Evolutionary conservation across 2,329 filamentous ascomycete genomes (phyloP), one percentile per base, ranked within the genome.

Genomic region (Xenoacremonium recifei): DNA sequence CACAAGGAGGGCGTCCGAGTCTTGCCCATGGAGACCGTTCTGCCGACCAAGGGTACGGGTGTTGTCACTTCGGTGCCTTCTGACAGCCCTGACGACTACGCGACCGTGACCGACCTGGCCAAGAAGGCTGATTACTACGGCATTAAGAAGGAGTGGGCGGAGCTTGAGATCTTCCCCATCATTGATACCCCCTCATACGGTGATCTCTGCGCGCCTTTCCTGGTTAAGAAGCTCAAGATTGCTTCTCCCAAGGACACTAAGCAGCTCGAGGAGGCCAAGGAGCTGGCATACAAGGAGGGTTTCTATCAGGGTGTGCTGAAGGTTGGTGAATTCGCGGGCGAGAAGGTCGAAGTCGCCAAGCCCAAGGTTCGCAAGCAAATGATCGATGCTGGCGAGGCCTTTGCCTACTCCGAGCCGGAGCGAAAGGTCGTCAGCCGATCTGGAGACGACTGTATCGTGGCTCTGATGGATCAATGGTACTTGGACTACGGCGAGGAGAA

Each of bases 91-190:
- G 93, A 99, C 62, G 93, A 99, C 63, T 99, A 85, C 65, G 90
- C 90, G 33, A 99, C 90, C 21, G 77, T 92, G 31, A 78, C 80
- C 34, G 93, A 99, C 50, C 78, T 99, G 45, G 81, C 82, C 29
- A 97, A 97, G 77, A 99, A 99, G 75, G 80, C 92, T 1, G 92
- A 95, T 6, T 97, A 89, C 73, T 96, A 99, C 67, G 86, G 87
- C 38, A 97, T 99, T 63, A 79, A 96, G 72, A 93, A 95, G 70
- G 90, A 96, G 64, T 99, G 93, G 93, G 90, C 87, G 4, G 87
- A 95, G 62, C 74, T 92, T 40, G 89, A 96, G 51, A 92, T 96
- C 42, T 64, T 89, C 47, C 89, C 93, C 39, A 86, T 99, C 55
- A 95, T 96, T 51, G 77, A 89, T 44, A 97, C 93, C 0, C 91